A percentile compares a stretch with the other conserved stretches of the same genome.
Conservation (phyloP, 2,329 filamentous ascomycete genomes). For the Aspergillus tanneri region DNA sequence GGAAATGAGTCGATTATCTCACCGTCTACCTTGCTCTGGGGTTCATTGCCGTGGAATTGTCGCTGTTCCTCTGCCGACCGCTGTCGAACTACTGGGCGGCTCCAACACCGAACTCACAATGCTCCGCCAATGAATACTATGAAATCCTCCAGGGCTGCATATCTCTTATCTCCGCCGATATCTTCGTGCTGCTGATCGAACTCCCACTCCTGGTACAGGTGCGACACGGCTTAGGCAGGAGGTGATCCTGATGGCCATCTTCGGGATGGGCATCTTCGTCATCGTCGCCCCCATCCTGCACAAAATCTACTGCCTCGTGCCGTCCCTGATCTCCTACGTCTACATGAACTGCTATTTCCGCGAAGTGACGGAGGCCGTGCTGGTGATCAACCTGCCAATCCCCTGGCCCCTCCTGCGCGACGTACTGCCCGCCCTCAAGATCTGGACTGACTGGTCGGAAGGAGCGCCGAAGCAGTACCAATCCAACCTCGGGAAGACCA, state of each 20-base stretch:
- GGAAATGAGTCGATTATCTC: conserved; percentile 39
- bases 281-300: conserved; percentile 52
- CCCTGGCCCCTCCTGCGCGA: conserved; percentile 54
- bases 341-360: conserved; percentile 52
- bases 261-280: conserved; percentile 48
- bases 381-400: conserved; percentile 54
- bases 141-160: conserved; percentile 48
- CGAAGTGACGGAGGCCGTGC: conserved; percentile 45
- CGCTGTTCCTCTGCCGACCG: conserved; percentile 52
- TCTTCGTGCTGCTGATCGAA: conserved; percentile 45
- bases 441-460: conserved; percentile 41
- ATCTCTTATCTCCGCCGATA: conserved; percentile 46
- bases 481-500: conserved; percentile 34
- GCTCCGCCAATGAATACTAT: conserved; percentile 46
- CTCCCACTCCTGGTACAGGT: conserved; percentile 45
- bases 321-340: conserved; percentile 41
- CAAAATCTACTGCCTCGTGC: conserved; percentile 49
- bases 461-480: conserved; percentile 35
- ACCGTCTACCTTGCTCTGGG: conserved; percentile 46
- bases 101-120: conserved; percentile 45
- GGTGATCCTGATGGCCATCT: conserved; percentile 43
- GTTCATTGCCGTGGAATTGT: conserved; percentile 51
- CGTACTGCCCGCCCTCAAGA: conserved; percentile 46
- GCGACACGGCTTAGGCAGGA: conserved; percentile 45
- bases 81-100: conserved; percentile 54